Evolutionary conservation across 306 rosid species (phyloP).

Genomic region (Vigna radiata): DNA sequence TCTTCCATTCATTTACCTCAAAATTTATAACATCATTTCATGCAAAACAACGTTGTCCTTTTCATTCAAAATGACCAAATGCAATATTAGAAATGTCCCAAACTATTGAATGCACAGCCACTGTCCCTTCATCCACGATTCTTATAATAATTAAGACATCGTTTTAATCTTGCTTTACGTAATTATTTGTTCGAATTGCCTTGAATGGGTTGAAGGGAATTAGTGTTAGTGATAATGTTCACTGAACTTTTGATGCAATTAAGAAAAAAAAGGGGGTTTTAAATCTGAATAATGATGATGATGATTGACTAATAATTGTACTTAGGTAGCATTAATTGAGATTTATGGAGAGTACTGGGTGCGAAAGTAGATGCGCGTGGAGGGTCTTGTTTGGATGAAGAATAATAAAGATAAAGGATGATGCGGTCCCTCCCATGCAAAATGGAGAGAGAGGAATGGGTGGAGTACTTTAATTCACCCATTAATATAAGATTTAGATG

Average conservation of each 20-base stretch:
- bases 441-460: constrained; percentile 51
- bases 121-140: too few relatives aligned
- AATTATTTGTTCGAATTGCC: background rate
- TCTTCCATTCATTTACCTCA: too few relatives aligned
- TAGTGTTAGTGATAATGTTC: background rate
- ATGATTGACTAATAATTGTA: constrained; percentile 6
- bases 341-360: background rate
- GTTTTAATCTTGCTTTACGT: background rate
- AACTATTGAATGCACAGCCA: too few relatives aligned
- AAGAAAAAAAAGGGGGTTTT: background rate
- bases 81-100: too few relatives aligned
- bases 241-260: constrained; percentile 5
- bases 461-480: constrained; percentile 62
- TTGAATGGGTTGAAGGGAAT: background rate
- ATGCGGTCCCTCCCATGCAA: constrained; percentile 54
- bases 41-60: too few relatives aligned
- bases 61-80: too few relatives aligned
- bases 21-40: too few relatives aligned
- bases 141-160: background rate
- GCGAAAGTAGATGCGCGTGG: constrained; percentile 55
- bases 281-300: background rate
- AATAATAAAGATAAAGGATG: constrained; percentile 28
- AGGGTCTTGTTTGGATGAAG: constrained; percentile 34
- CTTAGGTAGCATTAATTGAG: background rate
- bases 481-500: constrained; percentile 72